Percentiles rank a stretch among this genome's conserved stretches.
These are phyloP conservation scores for Chiua sp. DNA, from an alignment of 1,284 basidiomycete species.

Conservation along the genomic window DNA sequence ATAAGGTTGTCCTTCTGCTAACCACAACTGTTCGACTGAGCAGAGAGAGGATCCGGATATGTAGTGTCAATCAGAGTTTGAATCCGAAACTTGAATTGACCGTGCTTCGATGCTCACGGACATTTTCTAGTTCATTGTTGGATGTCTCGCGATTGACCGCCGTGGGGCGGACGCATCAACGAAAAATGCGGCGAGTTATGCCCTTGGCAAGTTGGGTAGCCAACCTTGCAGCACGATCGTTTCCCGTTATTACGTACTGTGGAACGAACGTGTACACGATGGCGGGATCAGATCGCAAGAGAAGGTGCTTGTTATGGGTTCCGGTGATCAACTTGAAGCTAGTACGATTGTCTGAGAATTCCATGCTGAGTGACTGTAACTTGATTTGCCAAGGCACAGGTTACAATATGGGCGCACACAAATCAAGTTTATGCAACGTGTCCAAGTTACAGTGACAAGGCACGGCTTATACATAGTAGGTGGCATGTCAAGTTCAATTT, in stretches of 20 bases:
- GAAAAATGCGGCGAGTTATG: not conserved
- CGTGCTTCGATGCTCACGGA: no score
- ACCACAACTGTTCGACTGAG: not conserved
- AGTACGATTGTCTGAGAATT: no score
- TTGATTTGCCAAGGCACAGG: not conserved
- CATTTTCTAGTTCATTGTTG: not conserved
- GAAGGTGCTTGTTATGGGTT: not conserved
- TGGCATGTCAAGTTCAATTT: no score
- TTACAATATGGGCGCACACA: no score
- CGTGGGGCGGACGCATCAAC: not conserved
- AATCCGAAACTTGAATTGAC: not conserved
- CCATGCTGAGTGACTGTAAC: no score
- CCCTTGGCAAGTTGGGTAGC: no score
- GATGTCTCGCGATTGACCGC: not conserved
- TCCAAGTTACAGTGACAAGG: no score
- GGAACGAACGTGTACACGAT: no score
- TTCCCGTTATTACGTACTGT: not conserved
- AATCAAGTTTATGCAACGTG: no score
- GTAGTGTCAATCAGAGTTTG: not conserved
- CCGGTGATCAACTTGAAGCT: not conserved
- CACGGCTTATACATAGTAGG: no score
- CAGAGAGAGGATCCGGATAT: not conserved
- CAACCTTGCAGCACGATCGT: no score
- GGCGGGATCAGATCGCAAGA: not conserved
- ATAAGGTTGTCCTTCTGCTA: not conserved